Evolutionary conservation across 2,329 filamentous ascomycete genomes (phyloP).

Genomic region (Endoconidiophora polonica): DNA sequence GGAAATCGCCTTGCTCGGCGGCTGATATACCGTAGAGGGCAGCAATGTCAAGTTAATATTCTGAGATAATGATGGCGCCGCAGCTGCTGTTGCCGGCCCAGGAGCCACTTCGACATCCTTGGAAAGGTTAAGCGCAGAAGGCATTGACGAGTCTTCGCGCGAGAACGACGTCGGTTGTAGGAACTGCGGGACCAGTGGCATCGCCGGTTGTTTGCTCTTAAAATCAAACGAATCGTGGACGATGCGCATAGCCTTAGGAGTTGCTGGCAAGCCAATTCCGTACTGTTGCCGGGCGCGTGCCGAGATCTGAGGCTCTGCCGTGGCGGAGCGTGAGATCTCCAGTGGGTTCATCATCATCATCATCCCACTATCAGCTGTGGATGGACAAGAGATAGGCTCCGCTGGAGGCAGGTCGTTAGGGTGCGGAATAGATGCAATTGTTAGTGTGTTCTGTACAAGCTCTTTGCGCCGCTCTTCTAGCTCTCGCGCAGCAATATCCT

Average conservation of each 20-base stretch:
- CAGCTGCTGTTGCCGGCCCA: slow-evolving; percentile 39
- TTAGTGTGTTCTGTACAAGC: slow-evolving; percentile 61
- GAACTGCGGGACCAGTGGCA: background rate
- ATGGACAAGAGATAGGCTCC: slow-evolving; percentile 16
- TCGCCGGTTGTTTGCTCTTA: slow-evolving; percentile 11
- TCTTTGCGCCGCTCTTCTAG: slow-evolving; percentile 79
- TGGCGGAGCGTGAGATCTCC: slow-evolving; percentile 42
- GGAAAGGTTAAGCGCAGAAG: background rate
- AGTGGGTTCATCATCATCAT: slow-evolving; percentile 22
- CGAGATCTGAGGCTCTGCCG: slow-evolving; percentile 43
- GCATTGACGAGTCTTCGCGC: background rate
- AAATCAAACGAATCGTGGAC: slow-evolving; percentile 40
- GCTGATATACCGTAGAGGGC: slow-evolving; percentile 44
- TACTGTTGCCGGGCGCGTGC: slow-evolving; percentile 28
- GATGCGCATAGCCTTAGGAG: slow-evolving; percentile 78
- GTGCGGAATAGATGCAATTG: slow-evolving; percentile 55
- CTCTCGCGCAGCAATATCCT: slow-evolving; percentile 64
- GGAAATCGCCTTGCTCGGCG: slow-evolving; percentile 33
- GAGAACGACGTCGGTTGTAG: background rate
- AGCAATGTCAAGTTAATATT: slow-evolving; percentile 32
- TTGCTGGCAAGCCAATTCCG: slow-evolving; percentile 69
- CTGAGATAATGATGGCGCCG: slow-evolving; percentile 25
- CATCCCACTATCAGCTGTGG: slow-evolving; percentile 17
- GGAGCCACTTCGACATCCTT: slow-evolving; percentile 14
- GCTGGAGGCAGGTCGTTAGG: slow-evolving; percentile 38